Percentiles rank a stretch among this genome's conserved stretches.
phyloP scores from a whole-genome alignment of 768 basidiomycete genomes.

The Panus rudis region DNA sequence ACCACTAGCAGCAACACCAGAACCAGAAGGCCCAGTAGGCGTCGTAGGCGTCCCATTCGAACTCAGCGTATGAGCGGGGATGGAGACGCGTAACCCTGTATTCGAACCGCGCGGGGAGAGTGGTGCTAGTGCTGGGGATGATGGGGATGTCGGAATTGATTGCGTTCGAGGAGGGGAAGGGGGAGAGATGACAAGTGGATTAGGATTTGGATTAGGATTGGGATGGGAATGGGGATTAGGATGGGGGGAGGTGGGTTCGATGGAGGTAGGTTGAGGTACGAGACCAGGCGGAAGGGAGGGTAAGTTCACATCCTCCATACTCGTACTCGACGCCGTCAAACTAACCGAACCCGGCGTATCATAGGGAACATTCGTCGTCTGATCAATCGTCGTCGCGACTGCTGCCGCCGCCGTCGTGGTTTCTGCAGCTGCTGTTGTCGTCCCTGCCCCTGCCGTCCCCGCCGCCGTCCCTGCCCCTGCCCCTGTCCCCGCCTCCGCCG shows the following conservation, averaged over 20 bases:
- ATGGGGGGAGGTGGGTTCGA: no score
- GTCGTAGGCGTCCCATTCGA: no score
- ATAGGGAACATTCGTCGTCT: no score
- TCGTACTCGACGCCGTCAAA: slow-evolving; percentile 23
- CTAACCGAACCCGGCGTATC: slow-evolving; percentile 5
- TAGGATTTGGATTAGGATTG: background rate
- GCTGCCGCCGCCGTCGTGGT: slow-evolving; percentile 14
- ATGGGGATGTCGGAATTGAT: background rate
- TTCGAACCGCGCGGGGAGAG: background rate
- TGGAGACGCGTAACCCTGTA: background rate
- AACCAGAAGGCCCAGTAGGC: no score
- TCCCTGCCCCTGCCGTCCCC: slow-evolving; percentile 16
- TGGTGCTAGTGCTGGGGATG: background rate
- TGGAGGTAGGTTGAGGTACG: background rate
- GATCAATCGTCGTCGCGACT: no score
- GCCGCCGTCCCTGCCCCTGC: slow-evolving; percentile 13
- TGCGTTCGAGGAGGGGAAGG: background rate
- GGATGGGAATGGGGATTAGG: background rate
- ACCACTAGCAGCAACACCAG: no score
- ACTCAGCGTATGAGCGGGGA: background rate
- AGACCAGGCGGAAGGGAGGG: background rate
- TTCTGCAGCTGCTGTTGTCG: slow-evolving; percentile 20
- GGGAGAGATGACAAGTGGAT: background rate
- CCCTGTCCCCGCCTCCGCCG: background rate
- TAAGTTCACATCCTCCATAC: slow-evolving; percentile 16